These are phyloP conservation scores for Pleurostoma richardsiae DNA, from an alignment of 2,329 filamentous ascomycete genomes.

Conservation along the genomic window DNA sequence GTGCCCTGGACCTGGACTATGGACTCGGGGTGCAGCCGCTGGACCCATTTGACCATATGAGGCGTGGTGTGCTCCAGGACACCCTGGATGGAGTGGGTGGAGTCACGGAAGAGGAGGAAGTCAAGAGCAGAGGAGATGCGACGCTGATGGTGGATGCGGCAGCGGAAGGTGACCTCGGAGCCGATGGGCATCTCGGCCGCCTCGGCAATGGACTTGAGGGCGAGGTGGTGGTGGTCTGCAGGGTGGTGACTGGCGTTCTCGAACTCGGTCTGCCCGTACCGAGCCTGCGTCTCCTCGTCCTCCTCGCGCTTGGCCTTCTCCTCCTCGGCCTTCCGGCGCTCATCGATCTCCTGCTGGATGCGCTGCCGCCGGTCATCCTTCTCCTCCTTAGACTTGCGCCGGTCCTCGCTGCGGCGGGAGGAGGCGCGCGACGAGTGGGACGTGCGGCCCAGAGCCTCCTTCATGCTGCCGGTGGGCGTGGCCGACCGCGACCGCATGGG, in stretches of 20 bases:
- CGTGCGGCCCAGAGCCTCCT: neutral
- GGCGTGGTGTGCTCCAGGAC: conserved; percentile 54
- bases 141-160: conserved; percentile 72
- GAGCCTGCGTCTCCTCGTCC: conserved; percentile 18
- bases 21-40: conserved; percentile 73
- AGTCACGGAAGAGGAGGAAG: conserved; percentile 82
- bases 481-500: neutral
- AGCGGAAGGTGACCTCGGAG: conserved; percentile 60
- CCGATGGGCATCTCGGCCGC: conserved; percentile 49
- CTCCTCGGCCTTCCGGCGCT: conserved; percentile 27
- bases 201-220: conserved; percentile 32
- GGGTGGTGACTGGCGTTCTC: conserved; percentile 12
- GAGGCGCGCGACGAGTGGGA: neutral
- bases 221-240: conserved; percentile 36
- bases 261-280: conserved; percentile 19
- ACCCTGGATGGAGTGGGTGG: conserved; percentile 78
- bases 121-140: conserved; percentile 77
- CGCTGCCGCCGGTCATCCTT: conserved; percentile 7
- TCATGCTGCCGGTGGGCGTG: neutral
- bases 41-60: conserved; percentile 78
- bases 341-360: conserved; percentile 17
- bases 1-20: conserved; percentile 72
- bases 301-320: conserved; percentile 19
- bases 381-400: conserved; percentile 24
- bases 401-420: conserved; percentile 16